Base-by-base conservation (phyloP, 495 filamentous ascomycete genomes). In the Jackrogersella multiformis region DNA sequence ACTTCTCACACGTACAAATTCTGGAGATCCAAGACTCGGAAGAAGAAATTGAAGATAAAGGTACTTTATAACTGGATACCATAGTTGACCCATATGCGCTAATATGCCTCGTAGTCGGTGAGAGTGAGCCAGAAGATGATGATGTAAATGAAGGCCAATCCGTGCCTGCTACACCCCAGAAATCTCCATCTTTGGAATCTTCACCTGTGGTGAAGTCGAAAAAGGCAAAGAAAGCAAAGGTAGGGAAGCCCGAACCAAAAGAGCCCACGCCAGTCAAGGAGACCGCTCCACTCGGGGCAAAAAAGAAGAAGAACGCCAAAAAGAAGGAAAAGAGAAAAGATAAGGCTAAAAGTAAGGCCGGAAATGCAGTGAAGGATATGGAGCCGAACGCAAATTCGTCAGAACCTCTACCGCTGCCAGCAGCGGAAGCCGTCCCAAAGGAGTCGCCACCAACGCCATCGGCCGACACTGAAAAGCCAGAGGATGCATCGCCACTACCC, bases 1-100 rank as follows among this genome's bases (percentile, higher is more conserved):
- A 81, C 45, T 80, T 73, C 67, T 78, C 73, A 44, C 54, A 76
- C 24, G 69, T 81, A 49, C 58, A 78, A 61, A 80, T 75, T 66
- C 70, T 76, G 57, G 16, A 77, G 52, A 42, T 58, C 15, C 55
- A 74, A 3, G 69, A 76, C 42, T 73, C 74, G 26, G 78, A 80
- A 39, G 60, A 69, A 28, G 81, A 79, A 16, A 54, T 73, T 64
- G 71, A 74, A 13, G 41, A 72, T 21, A 18, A 68, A 69, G 73
- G 75, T 73, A 73, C 41, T n/a, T n/a, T n/a, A 68, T 60, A 41
- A 64, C 4, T 45, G 32, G 12, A 42, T 56, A n/a, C 2, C 13
- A 28, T 12, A 56, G 34, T 45, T 30, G 16, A 56, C 13, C 21
- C 34, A 32, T 60, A 45, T 64, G 57, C 26, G 53, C 60, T 70